Conservation (phyloP, 371 early-diverging fungal species). For the Basidiobolus meristosporus region DNA sequence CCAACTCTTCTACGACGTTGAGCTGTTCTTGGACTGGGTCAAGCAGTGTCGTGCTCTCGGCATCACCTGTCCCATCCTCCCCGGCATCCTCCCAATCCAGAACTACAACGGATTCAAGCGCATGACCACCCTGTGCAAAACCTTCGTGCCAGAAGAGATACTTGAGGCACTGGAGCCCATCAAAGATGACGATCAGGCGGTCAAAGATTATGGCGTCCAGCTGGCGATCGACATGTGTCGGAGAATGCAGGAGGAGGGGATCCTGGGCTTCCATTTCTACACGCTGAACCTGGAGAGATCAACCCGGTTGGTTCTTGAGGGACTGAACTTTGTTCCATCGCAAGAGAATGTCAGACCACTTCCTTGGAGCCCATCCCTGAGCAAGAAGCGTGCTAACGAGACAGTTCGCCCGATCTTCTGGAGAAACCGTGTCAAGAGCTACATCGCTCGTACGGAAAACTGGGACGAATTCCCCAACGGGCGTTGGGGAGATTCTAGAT, state of each 20-base stretch:
- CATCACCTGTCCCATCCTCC: conserved; percentile 62
- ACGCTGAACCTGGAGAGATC: conserved; percentile 72
- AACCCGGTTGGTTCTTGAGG: conserved; percentile 57
- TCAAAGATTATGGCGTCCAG: conserved; percentile 70
- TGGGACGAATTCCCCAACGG: conserved; percentile 99
- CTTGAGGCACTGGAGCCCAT: conserved; percentile 55
- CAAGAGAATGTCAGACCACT: conserved; percentile 64
- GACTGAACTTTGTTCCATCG: conserved; percentile 48
- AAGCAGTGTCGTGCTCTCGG: conserved; percentile 40
- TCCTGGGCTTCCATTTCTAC: conserved; percentile 49
- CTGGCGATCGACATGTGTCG: conserved; percentile 54
- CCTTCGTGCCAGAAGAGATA: conserved; percentile 51
- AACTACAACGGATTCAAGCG: conserved; percentile 61
- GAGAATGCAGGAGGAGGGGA: conserved; percentile 35
- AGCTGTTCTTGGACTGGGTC: conserved; percentile 52
- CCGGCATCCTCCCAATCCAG: conserved; percentile 84
- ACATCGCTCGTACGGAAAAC: conserved; percentile 78
- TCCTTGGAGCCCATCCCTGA: conserved; percentile 68
- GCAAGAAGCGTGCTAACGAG: conserved; percentile 73
- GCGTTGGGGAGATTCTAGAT: conserved; percentile 92
- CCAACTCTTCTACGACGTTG: conserved; percentile 78
- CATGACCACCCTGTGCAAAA: conserved; percentile 59
- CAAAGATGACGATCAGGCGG: conserved; percentile 81
- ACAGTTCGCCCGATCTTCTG: conserved; percentile 94
- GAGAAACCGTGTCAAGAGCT: conserved; percentile 83